Evolutionary conservation across 495 filamentous ascomycete species (phyloP), one percentile per base, ranked within the genome.

Genomic region (Penicillium coprophilum): DNA sequence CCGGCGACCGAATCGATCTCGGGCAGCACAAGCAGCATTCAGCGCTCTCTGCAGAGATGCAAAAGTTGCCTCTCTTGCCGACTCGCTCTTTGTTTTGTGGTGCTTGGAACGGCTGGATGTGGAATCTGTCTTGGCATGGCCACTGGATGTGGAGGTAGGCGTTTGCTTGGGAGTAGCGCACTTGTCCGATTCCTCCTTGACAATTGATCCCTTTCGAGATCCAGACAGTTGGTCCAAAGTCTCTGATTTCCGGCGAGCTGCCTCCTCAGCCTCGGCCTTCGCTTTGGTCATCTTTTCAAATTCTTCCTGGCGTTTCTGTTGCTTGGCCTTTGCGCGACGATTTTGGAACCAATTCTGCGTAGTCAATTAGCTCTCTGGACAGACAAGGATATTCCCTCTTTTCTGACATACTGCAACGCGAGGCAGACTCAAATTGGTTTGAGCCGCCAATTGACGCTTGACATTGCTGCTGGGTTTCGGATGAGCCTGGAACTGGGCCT

Each of bases 301-400:
- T 64, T 90, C 86, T 65, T 86, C 82, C 65, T 87, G 85, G 66
- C 85, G 82, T 65, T 78, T 85, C 65, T 90, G 83, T 60, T 90
- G 85, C 75, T 91, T 92, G 30, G 87, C 87, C 67, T 92, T 91
- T 52, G 88, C 89, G 38, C 90, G 85, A 49, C 90, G 81, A 68
- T 94, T 95, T 68, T 95, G 90, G 71, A 93, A 96, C 91, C 91
- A 94, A 62, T 93, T 93, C 91, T 94, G 53, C 34, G 48, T 19
- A 44, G 1, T 41, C 40, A 27, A 49, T 66, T 61, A 66, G 60
- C n/a, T 31, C 41, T 47, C 47, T 11, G 48, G 5, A 12, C 30
- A 41, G 34, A 40, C 10, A 7, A 28, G 5, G 31, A 12, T 17
- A 15, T 36, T 20, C 20, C 34, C 43, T 44, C 21, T 6, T 48